phyloP scores from a whole-genome alignment of 148 eudicot species.

The Rhododendron williamsianum region DNA sequence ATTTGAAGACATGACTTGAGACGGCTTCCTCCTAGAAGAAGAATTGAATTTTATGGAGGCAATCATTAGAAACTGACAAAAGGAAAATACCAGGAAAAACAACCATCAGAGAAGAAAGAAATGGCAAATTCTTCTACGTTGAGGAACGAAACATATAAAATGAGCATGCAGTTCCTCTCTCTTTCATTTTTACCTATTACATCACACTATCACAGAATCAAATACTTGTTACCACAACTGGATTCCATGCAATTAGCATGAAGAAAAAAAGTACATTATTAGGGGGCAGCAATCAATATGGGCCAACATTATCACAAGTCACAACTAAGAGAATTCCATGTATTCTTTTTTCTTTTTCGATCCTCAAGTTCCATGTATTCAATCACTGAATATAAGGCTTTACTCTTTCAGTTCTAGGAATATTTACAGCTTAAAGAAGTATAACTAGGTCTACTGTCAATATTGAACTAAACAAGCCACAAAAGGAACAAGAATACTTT shows the following conservation, averaged over 20 bases:
- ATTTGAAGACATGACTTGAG: background rate
- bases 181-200: background rate
- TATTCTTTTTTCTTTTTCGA: too few species aligned
- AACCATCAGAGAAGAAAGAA: background rate
- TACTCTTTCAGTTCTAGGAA: background rate
- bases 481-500: background rate
- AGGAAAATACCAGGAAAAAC: background rate
- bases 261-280: background rate
- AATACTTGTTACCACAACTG: conserved; percentile 1
- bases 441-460: background rate
- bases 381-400: background rate
- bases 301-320: background rate
- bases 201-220: background rate
- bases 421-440: background rate
- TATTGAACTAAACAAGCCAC: background rate
- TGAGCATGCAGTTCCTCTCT: background rate
- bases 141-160: background rate
- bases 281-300: background rate
- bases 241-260: background rate
- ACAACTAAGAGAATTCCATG: background rate
- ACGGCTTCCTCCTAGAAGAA: conserved; percentile 15
- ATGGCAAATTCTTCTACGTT: background rate
- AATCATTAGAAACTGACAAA: background rate
- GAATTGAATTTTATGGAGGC: background rate
- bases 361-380: background rate